Base-by-base conservation (phyloP, 805 yeast genomes). In the Saturnispora ahearnii region DNA sequence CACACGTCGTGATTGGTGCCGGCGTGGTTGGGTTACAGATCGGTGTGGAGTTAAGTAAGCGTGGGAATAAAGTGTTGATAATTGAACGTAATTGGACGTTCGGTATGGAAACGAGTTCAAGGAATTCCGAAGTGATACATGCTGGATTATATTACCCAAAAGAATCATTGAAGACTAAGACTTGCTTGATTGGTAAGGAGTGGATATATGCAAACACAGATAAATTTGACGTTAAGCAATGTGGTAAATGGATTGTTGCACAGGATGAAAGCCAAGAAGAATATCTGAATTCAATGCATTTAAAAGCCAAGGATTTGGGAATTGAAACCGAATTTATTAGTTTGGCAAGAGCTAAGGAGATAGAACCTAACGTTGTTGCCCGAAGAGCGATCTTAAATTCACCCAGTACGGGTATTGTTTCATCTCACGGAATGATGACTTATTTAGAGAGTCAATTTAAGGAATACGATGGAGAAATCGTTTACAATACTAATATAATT, bases 71-170 rank as follows among this genome's bases (percentile, higher is more conserved):
- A 50, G 88, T 88, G 0, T 63, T 85, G 1, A 61, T 90, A 9
- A 62, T 89, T 2, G 97, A 89, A 57, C 79, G 84, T 59, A 79
- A 88, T 62, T 63, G 66, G 1, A 70, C 71, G 33, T 62, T 79
- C 45, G 96, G 96, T 1, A 74, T 77, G 56, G 96, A 89, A 58
- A 87, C 96, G 0, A 83, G 95, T 5, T 76, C 91, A n/a, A 71
- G 96, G 47, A 89, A 89, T 69, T 85, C 95, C 2, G 97, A 90
- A 60, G 97, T 90, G 26, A 83, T 89, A 24, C 97, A 89, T 66
- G 96, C 96, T 0, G 96, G 96, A 0, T 59, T 89, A 6, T 90
- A 90, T 62, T 84, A 86, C 59, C 95, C 96, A 0, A 66, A 70
- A 9, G 76, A 77, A 51, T 74, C 84, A 2, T 69, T 90, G 48